Evolutionary conservation across 1,139 yeast genomes (phyloP).

Genomic region (Candida dubliniensis): DNA sequence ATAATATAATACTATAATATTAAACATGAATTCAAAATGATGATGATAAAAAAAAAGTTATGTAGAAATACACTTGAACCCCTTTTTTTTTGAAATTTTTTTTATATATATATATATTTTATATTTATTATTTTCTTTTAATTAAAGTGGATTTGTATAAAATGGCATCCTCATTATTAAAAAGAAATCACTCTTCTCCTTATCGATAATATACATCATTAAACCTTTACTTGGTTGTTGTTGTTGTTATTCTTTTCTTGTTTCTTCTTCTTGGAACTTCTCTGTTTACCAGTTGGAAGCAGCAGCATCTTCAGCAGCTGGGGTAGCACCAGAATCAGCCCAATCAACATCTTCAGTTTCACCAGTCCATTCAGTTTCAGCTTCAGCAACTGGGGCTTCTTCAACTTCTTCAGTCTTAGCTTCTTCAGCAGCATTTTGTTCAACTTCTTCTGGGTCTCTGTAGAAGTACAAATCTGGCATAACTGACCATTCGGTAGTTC

Average conservation of each 20-base stretch:
- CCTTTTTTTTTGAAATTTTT: slow-evolving; percentile 2
- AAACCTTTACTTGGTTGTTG: slow-evolving; percentile 2
- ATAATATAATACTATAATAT: slow-evolving; percentile 10
- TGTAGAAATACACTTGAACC: slow-evolving; percentile 15
- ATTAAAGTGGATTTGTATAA: background rate
- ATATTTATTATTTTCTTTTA: background rate
- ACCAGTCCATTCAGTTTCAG: slow-evolving; percentile 55
- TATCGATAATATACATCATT: slow-evolving; percentile 5
- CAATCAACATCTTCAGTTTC: slow-evolving; percentile 64
- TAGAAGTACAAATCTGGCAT: slow-evolving; percentile 99
- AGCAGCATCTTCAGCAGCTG: slow-evolving; percentile 80
- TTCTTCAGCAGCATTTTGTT: slow-evolving; percentile 75
- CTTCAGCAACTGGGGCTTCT: slow-evolving; percentile 51
- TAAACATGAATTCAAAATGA: slow-evolving; percentile 14
- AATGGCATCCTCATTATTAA: slow-evolving; percentile 3
- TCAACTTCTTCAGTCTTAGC: slow-evolving; percentile 53
- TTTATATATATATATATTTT: slow-evolving; percentile 1
- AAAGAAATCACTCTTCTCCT: background rate
- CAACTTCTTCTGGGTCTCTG: slow-evolving; percentile 99
- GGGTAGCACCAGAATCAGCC: slow-evolving; percentile 66
- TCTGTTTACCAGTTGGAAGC: slow-evolving; percentile 49
- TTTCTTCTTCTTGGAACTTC: slow-evolving; percentile 11
- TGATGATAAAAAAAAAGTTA: slow-evolving; percentile 15
- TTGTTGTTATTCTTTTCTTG: slow-evolving; percentile 3
- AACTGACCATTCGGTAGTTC: slow-evolving; percentile 96